Percentiles rank a stretch among this genome's conserved stretches.
phyloP scores from a whole-genome alignment of 2,329 filamentous ascomycete species.

The Botrytis elliptica region DNA sequence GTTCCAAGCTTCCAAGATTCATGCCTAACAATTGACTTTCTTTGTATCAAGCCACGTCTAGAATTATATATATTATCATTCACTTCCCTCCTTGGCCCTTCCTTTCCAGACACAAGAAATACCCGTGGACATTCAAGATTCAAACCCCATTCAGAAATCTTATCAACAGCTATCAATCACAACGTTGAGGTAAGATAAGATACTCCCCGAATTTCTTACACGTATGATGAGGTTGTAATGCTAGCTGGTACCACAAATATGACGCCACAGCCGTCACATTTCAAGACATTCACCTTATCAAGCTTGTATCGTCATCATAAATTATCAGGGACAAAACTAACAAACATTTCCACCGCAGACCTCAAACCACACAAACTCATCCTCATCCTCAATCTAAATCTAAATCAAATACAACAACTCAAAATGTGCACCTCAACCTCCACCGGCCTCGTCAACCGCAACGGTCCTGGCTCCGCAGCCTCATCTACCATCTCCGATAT shows the following conservation, averaged over 20 bases:
- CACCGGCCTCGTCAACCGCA: constrained; percentile 19
- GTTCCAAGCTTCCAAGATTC: constrained; percentile 22
- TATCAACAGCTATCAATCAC: not conserved
- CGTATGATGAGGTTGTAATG: not conserved
- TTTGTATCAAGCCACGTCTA: constrained; percentile 16
- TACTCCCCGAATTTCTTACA: not conserved
- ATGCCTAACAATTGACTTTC: not conserved
- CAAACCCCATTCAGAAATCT: not conserved
- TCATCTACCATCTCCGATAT: constrained; percentile 50
- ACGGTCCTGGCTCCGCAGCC: constrained; percentile 21
- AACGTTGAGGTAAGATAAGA: constrained; percentile 1
- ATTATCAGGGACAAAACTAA: not conserved
- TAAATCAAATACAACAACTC: not conserved
- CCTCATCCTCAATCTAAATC: not conserved
- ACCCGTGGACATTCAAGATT: not conserved
- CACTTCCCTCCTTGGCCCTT: not conserved
- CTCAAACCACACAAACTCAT: not conserved
- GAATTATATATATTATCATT: constrained; percentile 13
- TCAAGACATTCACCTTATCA: not conserved
- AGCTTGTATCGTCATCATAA: not conserved
- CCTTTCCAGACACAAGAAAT: not conserved
- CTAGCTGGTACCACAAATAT: not conserved
- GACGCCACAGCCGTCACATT: not conserved
- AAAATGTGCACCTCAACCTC: constrained; percentile 23
- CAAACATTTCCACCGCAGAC: not conserved